Conservation (phyloP, 2,329 filamentous ascomycete species). For the Pseudogymnoascus sp. region DNA sequence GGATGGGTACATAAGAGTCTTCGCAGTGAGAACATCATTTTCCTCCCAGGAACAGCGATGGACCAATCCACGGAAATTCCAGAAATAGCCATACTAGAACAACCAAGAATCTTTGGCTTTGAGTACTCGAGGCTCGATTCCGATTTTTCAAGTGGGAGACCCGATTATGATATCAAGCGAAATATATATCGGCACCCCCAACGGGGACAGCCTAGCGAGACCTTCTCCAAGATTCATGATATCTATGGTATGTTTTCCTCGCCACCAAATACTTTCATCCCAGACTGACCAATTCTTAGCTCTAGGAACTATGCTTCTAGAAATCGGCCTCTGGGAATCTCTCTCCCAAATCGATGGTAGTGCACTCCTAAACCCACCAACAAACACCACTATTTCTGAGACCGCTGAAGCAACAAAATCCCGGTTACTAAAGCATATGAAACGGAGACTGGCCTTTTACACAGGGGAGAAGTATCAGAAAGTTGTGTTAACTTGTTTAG, state of each 20-base stretch:
- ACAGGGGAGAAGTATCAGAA: constrained; percentile 30
- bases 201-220: constrained; percentile 32
- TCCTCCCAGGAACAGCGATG: constrained; percentile 5
- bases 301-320: constrained; percentile 43
- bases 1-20: constrained; percentile 12
- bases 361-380: constrained; percentile 17
- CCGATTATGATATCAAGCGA: constrained; percentile 1
- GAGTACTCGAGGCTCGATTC: constrained; percentile 11
- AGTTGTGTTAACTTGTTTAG: constrained; percentile 28
- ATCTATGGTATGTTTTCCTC: constrained; percentile 37
- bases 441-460: constrained; percentile 17
- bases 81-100: not conserved
- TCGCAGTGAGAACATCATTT: constrained; percentile 13
- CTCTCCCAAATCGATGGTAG: not conserved
- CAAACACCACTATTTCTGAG: constrained; percentile 22
- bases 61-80: not conserved
- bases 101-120: constrained; percentile 12
- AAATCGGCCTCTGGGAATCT: constrained; percentile 40
- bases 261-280: not conserved
- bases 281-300: not conserved
- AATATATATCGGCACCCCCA: constrained; percentile 43
- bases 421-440: constrained; percentile 19
- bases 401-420: constrained; percentile 12
- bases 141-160: constrained; percentile 9
- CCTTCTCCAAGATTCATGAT: constrained; percentile 44